Evolutionary conservation across 2,329 filamentous ascomycete species (phyloP).

Genomic region (Neonectria ditissima): DNA sequence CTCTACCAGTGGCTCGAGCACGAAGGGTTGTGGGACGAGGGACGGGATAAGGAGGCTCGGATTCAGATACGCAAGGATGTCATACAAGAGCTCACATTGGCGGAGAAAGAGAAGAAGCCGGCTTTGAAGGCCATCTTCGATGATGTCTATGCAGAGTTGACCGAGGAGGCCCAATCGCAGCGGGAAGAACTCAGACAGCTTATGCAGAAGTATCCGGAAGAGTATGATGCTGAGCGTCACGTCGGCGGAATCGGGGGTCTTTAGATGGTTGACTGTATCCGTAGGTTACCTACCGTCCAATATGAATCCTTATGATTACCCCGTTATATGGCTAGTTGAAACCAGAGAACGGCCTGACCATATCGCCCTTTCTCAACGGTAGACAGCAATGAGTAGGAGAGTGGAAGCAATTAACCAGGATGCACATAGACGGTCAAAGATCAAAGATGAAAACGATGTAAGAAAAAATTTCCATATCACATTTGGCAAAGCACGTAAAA

Average conservation of each 20-base stretch:
- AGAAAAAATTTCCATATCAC: no score
- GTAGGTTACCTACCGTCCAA: no score
- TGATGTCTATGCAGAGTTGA: constrained; percentile 27
- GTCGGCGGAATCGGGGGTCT: constrained; percentile 14
- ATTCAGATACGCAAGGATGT: constrained; percentile 16
- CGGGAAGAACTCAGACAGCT: constrained; percentile 10
- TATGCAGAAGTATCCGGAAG: constrained; percentile 22
- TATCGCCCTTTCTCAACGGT: no score
- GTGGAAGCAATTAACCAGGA: no score
- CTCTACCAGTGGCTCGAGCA: constrained; percentile 17
- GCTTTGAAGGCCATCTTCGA: constrained; percentile 12
- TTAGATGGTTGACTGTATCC: no score
- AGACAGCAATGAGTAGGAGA: no score
- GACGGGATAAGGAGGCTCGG: not conserved
- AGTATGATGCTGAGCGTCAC: constrained; percentile 22
- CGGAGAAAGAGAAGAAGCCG: constrained; percentile 25
- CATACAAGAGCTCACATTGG: constrained; percentile 11
- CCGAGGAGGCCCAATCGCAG: constrained; percentile 18
- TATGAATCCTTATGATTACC: not conserved
- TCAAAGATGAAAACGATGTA: no score
- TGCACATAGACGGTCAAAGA: no score
- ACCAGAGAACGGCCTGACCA: no score
- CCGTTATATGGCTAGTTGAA: constrained; percentile 40
- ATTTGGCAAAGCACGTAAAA: no score
- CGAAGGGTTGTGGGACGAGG: constrained; percentile 20